Evolutionary conservation across 345 rosid species (phyloP).

Genomic region (Rhodamnia rubescens): DNA sequence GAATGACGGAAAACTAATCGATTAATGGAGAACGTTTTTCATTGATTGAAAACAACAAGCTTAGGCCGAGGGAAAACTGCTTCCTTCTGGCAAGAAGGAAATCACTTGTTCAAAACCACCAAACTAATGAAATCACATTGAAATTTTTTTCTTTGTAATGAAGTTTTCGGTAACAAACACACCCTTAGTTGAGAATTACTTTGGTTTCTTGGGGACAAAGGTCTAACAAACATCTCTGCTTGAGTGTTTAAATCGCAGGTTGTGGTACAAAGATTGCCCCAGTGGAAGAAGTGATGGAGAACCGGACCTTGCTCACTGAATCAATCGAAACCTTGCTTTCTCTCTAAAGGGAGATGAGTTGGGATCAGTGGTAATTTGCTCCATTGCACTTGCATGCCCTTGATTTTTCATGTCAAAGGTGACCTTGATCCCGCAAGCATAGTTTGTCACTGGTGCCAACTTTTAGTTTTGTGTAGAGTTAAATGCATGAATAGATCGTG

Average conservation of each 20-base stretch:
- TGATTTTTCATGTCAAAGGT: not conserved
- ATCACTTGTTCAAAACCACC: not conserved
- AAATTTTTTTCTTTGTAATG: not conserved
- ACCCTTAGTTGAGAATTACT: not conserved
- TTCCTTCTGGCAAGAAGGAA: not conserved
- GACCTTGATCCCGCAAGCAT: not conserved
- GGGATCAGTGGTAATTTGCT: not conserved
- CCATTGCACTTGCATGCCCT: not conserved
- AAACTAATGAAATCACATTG: not conserved
- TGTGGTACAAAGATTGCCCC: slow-evolving; percentile 78
- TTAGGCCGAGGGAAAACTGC: not conserved
- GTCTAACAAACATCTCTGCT: not conserved
- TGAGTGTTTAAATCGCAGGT: slow-evolving; percentile 26
- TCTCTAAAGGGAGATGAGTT: not conserved
- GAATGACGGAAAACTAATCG: not conserved
- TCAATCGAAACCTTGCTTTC: too few relatives aligned
- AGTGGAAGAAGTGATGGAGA: slow-evolving; percentile 64
- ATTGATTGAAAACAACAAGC: not conserved
- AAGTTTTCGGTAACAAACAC: not conserved
- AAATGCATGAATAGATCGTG: not conserved
- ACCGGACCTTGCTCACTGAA: not conserved
- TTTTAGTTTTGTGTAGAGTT: not conserved
- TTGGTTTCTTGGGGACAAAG: not conserved
- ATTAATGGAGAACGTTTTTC: not conserved
- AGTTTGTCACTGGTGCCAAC: not conserved